These are phyloP conservation scores for Pseudogymnoascus sp. DNA, from an alignment of 2,329 filamentous ascomycete genomes.

Conservation along the genomic window DNA sequence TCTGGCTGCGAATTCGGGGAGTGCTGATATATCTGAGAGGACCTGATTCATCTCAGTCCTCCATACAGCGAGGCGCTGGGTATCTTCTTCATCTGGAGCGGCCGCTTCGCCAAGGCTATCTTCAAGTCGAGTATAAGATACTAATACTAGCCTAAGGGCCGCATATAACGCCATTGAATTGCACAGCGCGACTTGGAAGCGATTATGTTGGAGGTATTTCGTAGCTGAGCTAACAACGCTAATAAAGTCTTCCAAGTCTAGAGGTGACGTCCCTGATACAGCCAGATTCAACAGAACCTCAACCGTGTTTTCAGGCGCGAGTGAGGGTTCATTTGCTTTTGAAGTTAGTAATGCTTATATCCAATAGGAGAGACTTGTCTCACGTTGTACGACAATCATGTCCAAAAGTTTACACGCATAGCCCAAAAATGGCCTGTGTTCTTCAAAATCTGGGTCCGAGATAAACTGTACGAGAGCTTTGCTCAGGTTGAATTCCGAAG, in stretches of 20 bases:
- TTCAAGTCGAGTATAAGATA: conserved; percentile 37
- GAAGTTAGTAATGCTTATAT: not conserved
- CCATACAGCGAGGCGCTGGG: conserved; percentile 42
- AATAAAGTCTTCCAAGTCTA: conserved; percentile 47
- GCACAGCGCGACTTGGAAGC: conserved; percentile 42
- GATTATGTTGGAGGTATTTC: conserved; percentile 46
- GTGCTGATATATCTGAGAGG: conserved; percentile 43
- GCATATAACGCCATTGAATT: conserved; percentile 26
- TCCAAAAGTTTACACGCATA: conserved; percentile 50
- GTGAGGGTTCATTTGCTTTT: conserved; percentile 23
- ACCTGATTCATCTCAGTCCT: conserved; percentile 42
- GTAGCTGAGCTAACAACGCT: conserved; percentile 43
- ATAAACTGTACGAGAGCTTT: conserved; percentile 41
- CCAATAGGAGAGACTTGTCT: conserved; percentile 10
- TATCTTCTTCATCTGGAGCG: conserved; percentile 31
- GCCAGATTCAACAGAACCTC: conserved; percentile 43
- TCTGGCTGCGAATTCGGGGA: conserved; percentile 36
- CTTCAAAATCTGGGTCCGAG: conserved; percentile 34
- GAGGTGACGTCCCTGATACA: conserved; percentile 29
- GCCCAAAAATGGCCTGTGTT: conserved; percentile 36
- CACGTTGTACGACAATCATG: conserved; percentile 44
- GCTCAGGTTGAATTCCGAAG: conserved; percentile 44
- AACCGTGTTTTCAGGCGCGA: conserved; percentile 37
- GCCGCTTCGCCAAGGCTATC: conserved; percentile 18
- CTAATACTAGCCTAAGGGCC: conserved; percentile 41